Evolutionary conservation across 768 basidiomycete species (phyloP), one percentile per base, ranked within the genome.

Genomic region (Hypholoma sublateritium): DNA sequence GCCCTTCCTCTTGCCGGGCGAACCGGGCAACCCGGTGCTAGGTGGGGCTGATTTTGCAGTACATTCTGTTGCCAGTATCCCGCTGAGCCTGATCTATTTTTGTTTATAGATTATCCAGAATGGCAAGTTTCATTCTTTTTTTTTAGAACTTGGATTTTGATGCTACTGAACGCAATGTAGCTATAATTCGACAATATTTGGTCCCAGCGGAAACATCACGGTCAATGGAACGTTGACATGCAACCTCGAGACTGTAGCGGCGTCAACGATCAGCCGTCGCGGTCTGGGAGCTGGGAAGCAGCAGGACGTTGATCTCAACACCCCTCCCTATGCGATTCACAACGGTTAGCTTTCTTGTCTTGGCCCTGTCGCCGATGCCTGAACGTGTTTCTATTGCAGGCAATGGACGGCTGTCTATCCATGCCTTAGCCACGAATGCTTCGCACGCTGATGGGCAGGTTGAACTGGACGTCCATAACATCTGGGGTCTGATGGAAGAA

Each of bases 401-500:
- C 8, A 66, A 70, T 58, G 86, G 81, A 2, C 70, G 73, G 0
- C 72, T 91, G n/a, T 82, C 78, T 1, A 51, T 70, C 5, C 78
- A 81, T 58, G 80, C 88, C 1, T 60, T 91, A 17, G 84, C 87
- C 2, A 87, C 86, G 2, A 91, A 91, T 59, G 88, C 88, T 0
- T 86, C 88, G 1, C 87, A 91, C 67, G 74, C 74, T 6, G 77
- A 77, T 45, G 89, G 89, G 1, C 75, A 78, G 55, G 77, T 74
- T 11, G 87, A 90, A 61, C 73, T 88, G 32, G 87, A 90, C 59
- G 77, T 80, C 14, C 89, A 90, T 68, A 90, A 86, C 67, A 59
- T 89, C 55, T 90, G 81, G 77, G 88, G 88, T 16, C 67, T 84
- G 64, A 86, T 89, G 85, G 85, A 88, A 65, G 86, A 84, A 60